These are phyloP conservation scores for Lycium barbarum DNA, from an alignment of 257 asterid species.

Conservation along the genomic window DNA sequence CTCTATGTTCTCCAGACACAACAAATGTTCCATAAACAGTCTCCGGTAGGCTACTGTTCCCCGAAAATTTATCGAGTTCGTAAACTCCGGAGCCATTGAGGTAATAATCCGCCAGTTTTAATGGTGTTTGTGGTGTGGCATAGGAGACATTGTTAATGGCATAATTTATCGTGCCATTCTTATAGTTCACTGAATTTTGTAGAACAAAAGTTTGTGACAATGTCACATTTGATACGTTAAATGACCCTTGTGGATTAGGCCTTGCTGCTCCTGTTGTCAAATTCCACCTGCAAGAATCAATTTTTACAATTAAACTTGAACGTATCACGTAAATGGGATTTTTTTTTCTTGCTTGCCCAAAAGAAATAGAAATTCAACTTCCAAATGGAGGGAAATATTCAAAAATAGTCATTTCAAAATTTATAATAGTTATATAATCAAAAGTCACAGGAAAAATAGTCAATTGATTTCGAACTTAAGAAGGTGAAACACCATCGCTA, in stretches of 20 bases:
- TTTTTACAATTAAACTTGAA: background rate
- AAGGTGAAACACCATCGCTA: no score
- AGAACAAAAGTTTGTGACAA: slow-evolving; percentile 64
- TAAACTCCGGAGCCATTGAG: slow-evolving; percentile 64
- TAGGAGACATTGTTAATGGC: slow-evolving; percentile 63
- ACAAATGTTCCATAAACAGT: slow-evolving; percentile 55
- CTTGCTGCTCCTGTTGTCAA: slow-evolving; percentile 68
- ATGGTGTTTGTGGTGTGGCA: slow-evolving; percentile 51
- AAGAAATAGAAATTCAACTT: background rate
- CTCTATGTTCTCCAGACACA: slow-evolving; percentile 61
- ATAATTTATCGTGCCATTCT: slow-evolving; percentile 34
- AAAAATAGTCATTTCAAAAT: background rate
- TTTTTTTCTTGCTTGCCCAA: no score
- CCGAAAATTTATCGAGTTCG: slow-evolving; percentile 54
- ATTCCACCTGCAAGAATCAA: slow-evolving; percentile 57
- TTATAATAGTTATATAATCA: no score
- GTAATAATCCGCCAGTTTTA: slow-evolving; percentile 65
- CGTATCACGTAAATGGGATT: background rate
- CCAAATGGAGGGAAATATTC: rapidly evolving
- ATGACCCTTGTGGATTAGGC: slow-evolving; percentile 78
- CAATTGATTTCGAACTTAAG: no score
- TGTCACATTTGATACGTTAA: slow-evolving; percentile 71
- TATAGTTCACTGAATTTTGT: slow-evolving; percentile 40
- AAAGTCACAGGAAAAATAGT: no score
- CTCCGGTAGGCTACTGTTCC: slow-evolving; percentile 35